phyloP scores from a whole-genome alignment of 1,284 basidiomycete species.

The Somion occarium region DNA sequence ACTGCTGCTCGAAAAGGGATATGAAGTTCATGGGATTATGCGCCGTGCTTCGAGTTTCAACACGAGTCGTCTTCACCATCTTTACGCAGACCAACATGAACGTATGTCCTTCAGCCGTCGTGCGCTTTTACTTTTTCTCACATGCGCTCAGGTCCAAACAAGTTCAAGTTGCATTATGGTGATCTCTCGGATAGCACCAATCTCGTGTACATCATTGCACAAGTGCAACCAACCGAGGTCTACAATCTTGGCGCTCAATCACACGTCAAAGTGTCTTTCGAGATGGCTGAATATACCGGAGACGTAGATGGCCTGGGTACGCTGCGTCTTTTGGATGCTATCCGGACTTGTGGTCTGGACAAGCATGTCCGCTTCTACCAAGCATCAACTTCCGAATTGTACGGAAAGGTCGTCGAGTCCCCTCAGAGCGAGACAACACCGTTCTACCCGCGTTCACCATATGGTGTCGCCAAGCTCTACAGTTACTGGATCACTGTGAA shows the following conservation, averaged over 20 bases:
- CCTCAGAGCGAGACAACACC: slow-evolving; percentile 90
- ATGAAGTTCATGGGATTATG: slow-evolving; percentile 91
- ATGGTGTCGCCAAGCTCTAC: slow-evolving; percentile 89
- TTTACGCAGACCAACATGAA: slow-evolving; percentile 85
- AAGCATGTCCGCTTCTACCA: slow-evolving; percentile 88
- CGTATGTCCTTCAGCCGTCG: slow-evolving; percentile 38
- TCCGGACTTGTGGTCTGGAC: slow-evolving; percentile 87
- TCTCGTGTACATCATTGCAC: slow-evolving; percentile 88
- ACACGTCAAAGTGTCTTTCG: slow-evolving; percentile 95
- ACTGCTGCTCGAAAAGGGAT: slow-evolving; percentile 80
- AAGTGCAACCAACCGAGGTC: slow-evolving; percentile 87
- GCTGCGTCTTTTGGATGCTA: slow-evolving; percentile 86
- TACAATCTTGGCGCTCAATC: slow-evolving; percentile 97
- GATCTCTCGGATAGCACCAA: slow-evolving; percentile 91
- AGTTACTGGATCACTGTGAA: slow-evolving; percentile 89
- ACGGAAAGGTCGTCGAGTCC: slow-evolving; percentile 88
- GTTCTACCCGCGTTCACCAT: slow-evolving; percentile 90
- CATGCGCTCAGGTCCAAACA: slow-evolving; percentile 54
- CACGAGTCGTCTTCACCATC: slow-evolving; percentile 84
- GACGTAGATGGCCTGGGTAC: slow-evolving; percentile 92
- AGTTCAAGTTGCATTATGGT: slow-evolving; percentile 87
- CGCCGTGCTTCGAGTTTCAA: slow-evolving; percentile 93
- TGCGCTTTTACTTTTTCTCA: background rate
- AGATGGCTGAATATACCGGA: slow-evolving; percentile 95
- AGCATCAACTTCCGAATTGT: slow-evolving; percentile 90